Evolutionary conservation across 768 basidiomycete species (phyloP).

Genomic region (Suillus ampliporus): DNA sequence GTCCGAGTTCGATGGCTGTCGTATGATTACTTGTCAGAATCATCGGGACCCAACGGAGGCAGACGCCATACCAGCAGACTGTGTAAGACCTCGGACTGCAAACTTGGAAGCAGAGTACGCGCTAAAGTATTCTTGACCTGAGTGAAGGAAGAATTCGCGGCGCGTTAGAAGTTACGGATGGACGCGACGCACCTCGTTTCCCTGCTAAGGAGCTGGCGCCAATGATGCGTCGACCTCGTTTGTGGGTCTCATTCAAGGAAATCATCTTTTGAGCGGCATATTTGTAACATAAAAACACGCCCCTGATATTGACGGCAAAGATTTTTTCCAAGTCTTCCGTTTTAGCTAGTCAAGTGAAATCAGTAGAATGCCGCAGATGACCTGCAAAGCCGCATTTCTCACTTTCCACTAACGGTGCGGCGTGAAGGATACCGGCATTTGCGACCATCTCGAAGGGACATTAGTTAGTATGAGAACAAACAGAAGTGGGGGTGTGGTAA

Average conservation of each 20-base stretch:
- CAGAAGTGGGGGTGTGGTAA: not conserved
- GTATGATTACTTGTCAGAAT: not conserved
- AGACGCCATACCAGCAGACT: constrained; percentile 7
- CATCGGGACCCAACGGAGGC: not conserved
- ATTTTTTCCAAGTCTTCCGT: constrained; percentile 36
- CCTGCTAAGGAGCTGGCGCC: constrained; percentile 33
- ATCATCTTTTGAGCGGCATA: no score
- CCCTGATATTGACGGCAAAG: constrained; percentile 33
- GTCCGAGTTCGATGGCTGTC: constrained; percentile 19
- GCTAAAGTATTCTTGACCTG: not conserved
- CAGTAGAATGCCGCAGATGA: not conserved
- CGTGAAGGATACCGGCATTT: constrained; percentile 26
- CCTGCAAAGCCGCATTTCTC: not conserved
- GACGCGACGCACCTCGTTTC: constrained; percentile 2
- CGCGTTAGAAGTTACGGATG: not conserved
- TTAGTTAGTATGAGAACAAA: no score
- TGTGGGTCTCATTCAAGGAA: no score
- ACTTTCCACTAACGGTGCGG: constrained; percentile 17
- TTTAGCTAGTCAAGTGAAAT: constrained; percentile 23
- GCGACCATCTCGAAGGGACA: constrained; percentile 27
- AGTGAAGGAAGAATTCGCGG: not conserved
- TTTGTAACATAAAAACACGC: no score
- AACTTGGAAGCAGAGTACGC: constrained; percentile 40
- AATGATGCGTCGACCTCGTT: no score
- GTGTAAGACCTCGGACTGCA: constrained; percentile 25